Base-by-base conservation (phyloP, 2,329 filamentous ascomycete species). In the Cercospora sp. region DNA sequence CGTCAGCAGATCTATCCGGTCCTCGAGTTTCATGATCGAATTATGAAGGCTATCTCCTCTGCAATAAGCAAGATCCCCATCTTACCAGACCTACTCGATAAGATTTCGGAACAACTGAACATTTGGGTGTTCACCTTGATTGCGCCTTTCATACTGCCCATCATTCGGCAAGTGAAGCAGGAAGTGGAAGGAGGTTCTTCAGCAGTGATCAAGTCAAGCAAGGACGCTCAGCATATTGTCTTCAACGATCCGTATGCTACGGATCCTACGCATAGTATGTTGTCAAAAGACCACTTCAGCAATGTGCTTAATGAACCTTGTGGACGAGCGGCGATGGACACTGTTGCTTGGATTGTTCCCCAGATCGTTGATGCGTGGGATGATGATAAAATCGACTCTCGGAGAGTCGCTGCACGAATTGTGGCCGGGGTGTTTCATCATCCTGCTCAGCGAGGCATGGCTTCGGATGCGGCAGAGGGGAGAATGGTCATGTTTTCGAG, bases 281-380 rank as follows among this genome's bases (percentile, higher is more conserved):
- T 97, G 62, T 93, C 93, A 67, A 97, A 97, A 82, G 94, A 97
- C 76, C 94, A 97, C 80, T 97, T 97, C 79, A 91, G 90, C 71
- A 96, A 96, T 77, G 84, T 90, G 31, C 86, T 97, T 67, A 97
- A 97, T 77, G 93, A 97, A 77, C 87, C 93, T 55, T 93, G 93
- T 57, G 94, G 94, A 64, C 90, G 90, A 74, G 87, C 93, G 67
- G 93, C 94, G 23, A 91, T 90, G 70, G 87, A 89, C 74, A 88
- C 94, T 58, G 83, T 97, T 51, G 87, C 87, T 66, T 97, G 93
- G 92, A 68, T 90, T 30, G 92, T 97, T 13, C 94, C 94, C 6
- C 93, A 96, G 79, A 82, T 97, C 69, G 95, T 97, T 83, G 83
- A 91, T 39, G 91, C 90, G 74, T 96, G 94, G 88, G 94, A 97